These are phyloP conservation scores for Austropuccinia psidii DNA, from an alignment of 1,284 basidiomycete genomes.

Conservation along the genomic window DNA sequence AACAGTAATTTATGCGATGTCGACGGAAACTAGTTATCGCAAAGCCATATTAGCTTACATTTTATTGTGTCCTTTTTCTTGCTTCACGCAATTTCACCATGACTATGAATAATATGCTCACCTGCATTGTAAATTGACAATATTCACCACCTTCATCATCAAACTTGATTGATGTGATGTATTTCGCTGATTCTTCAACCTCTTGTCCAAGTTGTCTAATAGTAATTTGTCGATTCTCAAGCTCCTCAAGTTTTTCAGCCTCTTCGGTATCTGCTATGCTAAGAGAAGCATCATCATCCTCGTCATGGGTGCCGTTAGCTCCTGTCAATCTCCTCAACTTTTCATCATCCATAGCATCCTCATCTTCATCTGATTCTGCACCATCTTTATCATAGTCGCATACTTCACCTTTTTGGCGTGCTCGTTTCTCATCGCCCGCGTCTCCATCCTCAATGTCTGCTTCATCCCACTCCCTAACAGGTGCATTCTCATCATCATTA, in stretches of 20 bases:
- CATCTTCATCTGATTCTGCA: conserved; percentile 48
- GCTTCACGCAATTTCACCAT: background rate
- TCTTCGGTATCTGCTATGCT: conserved; percentile 52
- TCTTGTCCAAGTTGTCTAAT: conserved; percentile 43
- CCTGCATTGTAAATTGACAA: conserved; percentile 32
- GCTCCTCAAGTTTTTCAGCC: conserved; percentile 61
- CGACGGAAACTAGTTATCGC: conserved; percentile 52
- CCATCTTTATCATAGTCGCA: conserved; percentile 68
- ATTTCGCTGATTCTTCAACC: conserved; percentile 35
- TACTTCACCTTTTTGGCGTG: conserved; percentile 59
- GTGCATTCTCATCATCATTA: conserved; percentile 56
- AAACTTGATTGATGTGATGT: conserved; percentile 26
- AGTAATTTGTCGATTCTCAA: conserved; percentile 39
- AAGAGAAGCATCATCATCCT: conserved; percentile 54
- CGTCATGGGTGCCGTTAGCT: conserved; percentile 20
- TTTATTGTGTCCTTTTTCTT: background rate
- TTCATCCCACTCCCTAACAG: conserved; percentile 37
- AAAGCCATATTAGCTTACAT: conserved; percentile 52
- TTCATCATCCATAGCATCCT: conserved; percentile 48
- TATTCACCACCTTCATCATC: conserved; percentile 13
- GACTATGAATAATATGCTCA: too few species aligned
- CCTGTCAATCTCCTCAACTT: conserved; percentile 50
- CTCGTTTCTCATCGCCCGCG: conserved; percentile 61
- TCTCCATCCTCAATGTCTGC: conserved; percentile 59
- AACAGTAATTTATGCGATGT: conserved; percentile 76